phyloP scores from a whole-genome alignment of 225 moss, liverwort and hornwort species.

The Physcomitrellopsis africana region DNA sequence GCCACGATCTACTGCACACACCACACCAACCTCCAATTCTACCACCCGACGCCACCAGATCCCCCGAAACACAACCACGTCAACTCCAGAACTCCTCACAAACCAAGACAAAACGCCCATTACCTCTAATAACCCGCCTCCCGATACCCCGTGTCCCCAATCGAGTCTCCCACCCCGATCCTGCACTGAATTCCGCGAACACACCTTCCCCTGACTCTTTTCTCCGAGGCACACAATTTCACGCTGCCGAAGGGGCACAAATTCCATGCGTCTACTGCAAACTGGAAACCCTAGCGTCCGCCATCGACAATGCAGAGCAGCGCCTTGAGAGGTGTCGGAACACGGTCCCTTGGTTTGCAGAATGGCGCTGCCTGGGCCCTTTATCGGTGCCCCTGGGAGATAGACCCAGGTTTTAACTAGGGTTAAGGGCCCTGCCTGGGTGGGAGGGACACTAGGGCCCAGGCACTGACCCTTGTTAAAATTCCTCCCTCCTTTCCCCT shows the following conservation, averaged over 20 bases:
- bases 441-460: not conserved
- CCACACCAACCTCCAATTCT: constrained; percentile 12
- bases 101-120: not conserved
- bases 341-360: constrained; percentile 30
- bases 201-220: not conserved
- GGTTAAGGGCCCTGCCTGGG: constrained; percentile 14
- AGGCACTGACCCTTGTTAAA: no score
- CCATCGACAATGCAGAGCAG: constrained; percentile 26
- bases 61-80: not conserved
- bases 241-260: not conserved
- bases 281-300: constrained; percentile 50
- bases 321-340: constrained; percentile 16
- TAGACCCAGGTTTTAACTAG: constrained; percentile 58
- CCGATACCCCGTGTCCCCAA: not conserved
- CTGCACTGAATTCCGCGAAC: constrained; percentile 25
- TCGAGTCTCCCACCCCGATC: constrained; percentile 21
- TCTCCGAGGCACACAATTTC: not conserved
- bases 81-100: not conserved
- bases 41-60: not conserved
- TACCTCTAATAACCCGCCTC: constrained; percentile 29
- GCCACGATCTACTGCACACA: constrained; percentile 20
- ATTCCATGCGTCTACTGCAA: not conserved
- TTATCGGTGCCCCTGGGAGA: constrained; percentile 45
- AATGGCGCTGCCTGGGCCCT: constrained; percentile 33
- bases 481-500: not conserved